Base-by-base conservation (phyloP, 2,329 filamentous ascomycete genomes). In the Exophiala calicioides region DNA sequence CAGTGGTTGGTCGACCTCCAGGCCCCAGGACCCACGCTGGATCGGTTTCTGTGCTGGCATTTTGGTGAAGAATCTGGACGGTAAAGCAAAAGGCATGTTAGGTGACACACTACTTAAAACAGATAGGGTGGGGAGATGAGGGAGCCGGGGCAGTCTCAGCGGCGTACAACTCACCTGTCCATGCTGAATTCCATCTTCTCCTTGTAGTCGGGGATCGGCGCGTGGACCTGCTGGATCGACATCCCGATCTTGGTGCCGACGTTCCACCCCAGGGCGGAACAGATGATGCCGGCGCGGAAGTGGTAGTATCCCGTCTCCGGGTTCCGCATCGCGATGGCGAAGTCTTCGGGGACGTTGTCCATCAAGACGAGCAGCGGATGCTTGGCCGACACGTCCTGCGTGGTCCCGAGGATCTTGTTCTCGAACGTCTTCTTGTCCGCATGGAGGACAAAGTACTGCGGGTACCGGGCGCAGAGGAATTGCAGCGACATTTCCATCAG, bases 161-260 rank as follows among this genome's bases (percentile, higher is more conserved):
- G n/a, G n/a, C n/a, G n/a, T n/a, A n/a, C 4, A 15, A 61, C 77
- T 39, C 68, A 88, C 79, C 87, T 76, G 60, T 94, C 88, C 85
- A 95, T 90, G 30, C 85, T 90, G 54, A 89, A 86, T 27, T 85
- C 79, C 85, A 94, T 90, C 71, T 90, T 94, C 63, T 88, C 84
- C 56, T 86, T 86, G 65, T 91, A 94, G 59, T 93, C 86, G 0
- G 89, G 88, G 16, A 95, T 85, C 0, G 78, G 75, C 1, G 68
- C 68, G 62, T 95, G 89, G 50, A 95, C 91, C 47, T 82, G 77
- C 8, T 82, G 73, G 10, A 95, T 70, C 16, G 77, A 76, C 56
- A 83, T 67, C 0, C 86, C 87, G 43, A 93, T 82, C 69, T 94
- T 93, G 18, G 77, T 78, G 0, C 73, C 78, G 0, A 93, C 69